Percentiles rank a stretch among this genome's conserved stretches.
These are phyloP conservation scores for Pichia californica DNA, from an alignment of 805 yeast genomes.

Conservation along the genomic window DNA sequence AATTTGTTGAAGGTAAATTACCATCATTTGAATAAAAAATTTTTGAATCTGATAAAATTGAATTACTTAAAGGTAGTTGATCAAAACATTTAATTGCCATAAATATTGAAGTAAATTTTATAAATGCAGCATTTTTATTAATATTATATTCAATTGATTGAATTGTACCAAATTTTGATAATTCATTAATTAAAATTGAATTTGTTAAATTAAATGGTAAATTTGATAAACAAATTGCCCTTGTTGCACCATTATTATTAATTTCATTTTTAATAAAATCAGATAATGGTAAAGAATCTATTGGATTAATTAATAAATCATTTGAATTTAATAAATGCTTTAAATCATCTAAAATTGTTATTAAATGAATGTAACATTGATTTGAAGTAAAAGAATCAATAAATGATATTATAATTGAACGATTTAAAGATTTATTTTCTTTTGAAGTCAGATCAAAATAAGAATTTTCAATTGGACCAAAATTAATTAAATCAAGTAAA, in stretches of 20 bases:
- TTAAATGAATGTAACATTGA: slow-evolving; percentile 17
- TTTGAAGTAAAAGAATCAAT: slow-evolving; percentile 18
- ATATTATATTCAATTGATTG: slow-evolving; percentile 30
- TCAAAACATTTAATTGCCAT: slow-evolving; percentile 41
- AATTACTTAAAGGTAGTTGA: slow-evolving; percentile 25
- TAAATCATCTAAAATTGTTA: slow-evolving; percentile 14
- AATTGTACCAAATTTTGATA: slow-evolving; percentile 36
- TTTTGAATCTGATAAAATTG: slow-evolving; percentile 19
- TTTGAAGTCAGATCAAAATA: slow-evolving; percentile 26
- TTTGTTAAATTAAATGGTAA: slow-evolving; percentile 13
- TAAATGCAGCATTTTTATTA: slow-evolving; percentile 21
- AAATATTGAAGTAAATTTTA: slow-evolving; percentile 41
- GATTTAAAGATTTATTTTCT: background rate
- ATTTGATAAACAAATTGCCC: slow-evolving; percentile 24
- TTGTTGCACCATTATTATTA: slow-evolving; percentile 27
- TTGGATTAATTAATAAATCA: slow-evolving; percentile 28
- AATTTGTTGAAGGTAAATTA: background rate
- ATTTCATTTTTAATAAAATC: slow-evolving; percentile 23
- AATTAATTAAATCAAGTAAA: slow-evolving; percentile 39
- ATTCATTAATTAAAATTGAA: slow-evolving; percentile 24
- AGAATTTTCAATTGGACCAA: slow-evolving; percentile 59
- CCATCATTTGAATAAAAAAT: slow-evolving; percentile 27
- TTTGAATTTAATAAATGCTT: slow-evolving; percentile 33
- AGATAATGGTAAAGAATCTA: slow-evolving; percentile 27
- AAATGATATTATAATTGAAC: slow-evolving; percentile 19